Evolutionary conservation across 176 grass and related monocot genomes (phyloP).

Genomic region (Typha latifolia): DNA sequence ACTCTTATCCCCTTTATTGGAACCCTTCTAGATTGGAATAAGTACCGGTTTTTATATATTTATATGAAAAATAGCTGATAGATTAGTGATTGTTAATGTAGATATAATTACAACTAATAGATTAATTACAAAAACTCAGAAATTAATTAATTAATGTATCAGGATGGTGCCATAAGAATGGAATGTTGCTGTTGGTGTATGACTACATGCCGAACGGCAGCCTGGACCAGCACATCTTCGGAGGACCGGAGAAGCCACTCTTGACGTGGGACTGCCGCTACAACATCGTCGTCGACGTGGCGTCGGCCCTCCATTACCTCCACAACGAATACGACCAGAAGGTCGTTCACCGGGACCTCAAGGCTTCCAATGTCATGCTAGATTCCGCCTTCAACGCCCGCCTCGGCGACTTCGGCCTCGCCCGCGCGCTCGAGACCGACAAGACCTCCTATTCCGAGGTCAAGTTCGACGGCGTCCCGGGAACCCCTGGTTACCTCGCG

Average conservation of each 20-base stretch:
- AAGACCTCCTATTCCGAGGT: slow-evolving; percentile 36
- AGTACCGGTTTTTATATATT: too few relatives aligned
- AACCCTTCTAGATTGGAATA: too few relatives aligned
- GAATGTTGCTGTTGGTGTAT: slow-evolving; percentile 35
- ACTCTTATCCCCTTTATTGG: too few relatives aligned
- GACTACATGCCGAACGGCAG: slow-evolving; percentile 45
- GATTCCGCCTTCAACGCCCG: slow-evolving; percentile 41
- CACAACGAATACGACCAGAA: slow-evolving; percentile 50
- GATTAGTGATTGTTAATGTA: too few relatives aligned
- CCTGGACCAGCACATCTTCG: slow-evolving; percentile 13
- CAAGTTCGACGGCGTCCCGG: slow-evolving; percentile 20
- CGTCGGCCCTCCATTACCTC: slow-evolving; percentile 54
- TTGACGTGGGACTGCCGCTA: slow-evolving; percentile 48
- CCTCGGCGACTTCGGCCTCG: slow-evolving; percentile 76
- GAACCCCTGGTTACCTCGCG: slow-evolving; percentile 55
- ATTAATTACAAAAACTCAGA: too few relatives aligned
- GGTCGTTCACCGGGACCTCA: slow-evolving; percentile 73
- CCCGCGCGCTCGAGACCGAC: slow-evolving; percentile 34
- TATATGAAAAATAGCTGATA: too few relatives aligned
- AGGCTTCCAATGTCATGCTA: slow-evolving; percentile 54
- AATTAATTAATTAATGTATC: not conserved
- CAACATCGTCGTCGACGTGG: slow-evolving; percentile 33
- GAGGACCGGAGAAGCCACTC: not conserved
- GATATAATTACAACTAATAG: too few relatives aligned
- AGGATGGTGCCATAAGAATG: slow-evolving; percentile 63